Base-by-base conservation (phyloP, 2,329 filamentous ascomycete genomes). In the Cladosporium sp. region DNA sequence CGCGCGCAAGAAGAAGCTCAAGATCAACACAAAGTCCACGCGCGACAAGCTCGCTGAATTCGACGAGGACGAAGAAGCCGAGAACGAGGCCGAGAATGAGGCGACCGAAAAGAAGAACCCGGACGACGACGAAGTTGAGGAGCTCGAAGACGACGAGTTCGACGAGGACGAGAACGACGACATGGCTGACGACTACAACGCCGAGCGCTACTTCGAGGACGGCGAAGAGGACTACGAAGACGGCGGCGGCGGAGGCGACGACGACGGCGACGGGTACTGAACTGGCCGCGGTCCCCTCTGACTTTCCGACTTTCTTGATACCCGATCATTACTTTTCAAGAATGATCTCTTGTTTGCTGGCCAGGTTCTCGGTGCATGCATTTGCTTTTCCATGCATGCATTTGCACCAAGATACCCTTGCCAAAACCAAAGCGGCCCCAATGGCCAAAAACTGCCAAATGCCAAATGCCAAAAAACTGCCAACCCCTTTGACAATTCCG, bases 61-160 rank as follows among this genome's bases (percentile, higher is more conserved):
- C 31, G 65, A 66, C 53, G 65, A 57, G 21, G 26, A 33, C 23
- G 53, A 53, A 1, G 61, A 66, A 33, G 61, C 31, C 46, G 65
- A 66, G 35, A 55, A 64, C 52, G 64, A 62, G n/a, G 59, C 46
- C 26, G 64, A 66, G 2, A 62, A 66, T 55, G 65, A 64, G 33
- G 46, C 56, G 21, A 56, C 35, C 28, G 61, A 56, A 18, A 64
- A 66, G 61, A 64, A 62, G 52, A 58, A 60, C 50, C 21, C 56
- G 10, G 62, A 65, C 12, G 62, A 62, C n/a, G 65, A 59, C 58
- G 62, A 55, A 14, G 56, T 40, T 26, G 62, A 67, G 23, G 65
- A 67, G 65, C 62, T 65, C 11, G 56, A 67, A 61, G 65, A 62
- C 57, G 53, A 65, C 56, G 63, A 65, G 16, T 65, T 65, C 26